Evolutionary conservation across 2,329 filamentous ascomycete species (phyloP), one percentile per base, ranked within the genome.

Genomic region (Xylaria digitata): DNA sequence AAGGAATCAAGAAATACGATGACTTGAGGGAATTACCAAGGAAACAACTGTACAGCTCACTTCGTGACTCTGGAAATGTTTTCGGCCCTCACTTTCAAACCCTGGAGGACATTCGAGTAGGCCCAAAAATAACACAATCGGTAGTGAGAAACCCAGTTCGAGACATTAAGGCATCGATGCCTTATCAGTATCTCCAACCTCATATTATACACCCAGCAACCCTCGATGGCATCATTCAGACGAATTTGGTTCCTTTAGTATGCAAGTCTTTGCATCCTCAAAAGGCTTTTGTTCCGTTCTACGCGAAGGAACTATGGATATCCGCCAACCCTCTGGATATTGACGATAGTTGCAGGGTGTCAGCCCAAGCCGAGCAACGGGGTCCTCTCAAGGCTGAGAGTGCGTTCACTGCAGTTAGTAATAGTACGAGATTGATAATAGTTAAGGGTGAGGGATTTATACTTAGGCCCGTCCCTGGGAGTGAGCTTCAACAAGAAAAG

Each of bases 181-280:
- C 66, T 26, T 63, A 70, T 49, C 55, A 66, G 23, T 57, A 68
- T 37, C 34, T 68, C 11, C 65, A 71, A 49, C 50, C 60, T 46
- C 66, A 71, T 49, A 45, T 72, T n/a, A 61, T 72, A 52, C 71
- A 73, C 34, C 71, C 71, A 5, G 68, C 58, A 5, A 63, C 53
- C 8, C 57, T 73, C 19, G 70, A 71, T 26, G 68, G 66, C 2
- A 58, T 71, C 4, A 65, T 73, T 19, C 70, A 72, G 37, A 62
- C 65, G 8, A 68, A 61, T 21, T 50, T 71, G 17, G 61, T 67
- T 34, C 65, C 62, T 11, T 49, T 70, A 15, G 19, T 67, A n/a
- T 59, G 37, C 46, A 50, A 46, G 23, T 42, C 53, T 17, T 37
- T 11, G 15, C 42, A 62, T 19, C 11, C 50, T n/a, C 15, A 43